These are phyloP conservation scores for Cicer arietinum DNA, from an alignment of 306 rosid species.

Conservation along the genomic window DNA sequence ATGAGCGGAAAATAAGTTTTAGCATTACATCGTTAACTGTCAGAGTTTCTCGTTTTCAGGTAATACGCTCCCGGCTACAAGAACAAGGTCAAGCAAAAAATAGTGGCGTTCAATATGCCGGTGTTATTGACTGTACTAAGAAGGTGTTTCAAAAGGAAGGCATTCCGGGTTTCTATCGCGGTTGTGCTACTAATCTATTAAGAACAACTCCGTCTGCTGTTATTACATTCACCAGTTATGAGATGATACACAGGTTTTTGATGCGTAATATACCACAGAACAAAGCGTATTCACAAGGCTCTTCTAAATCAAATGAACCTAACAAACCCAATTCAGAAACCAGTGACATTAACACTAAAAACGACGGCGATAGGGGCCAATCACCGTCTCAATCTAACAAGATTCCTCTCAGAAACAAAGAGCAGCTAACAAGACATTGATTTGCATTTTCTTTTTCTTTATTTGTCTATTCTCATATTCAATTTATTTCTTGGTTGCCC, in stretches of 20 bases:
- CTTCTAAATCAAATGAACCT: constrained; percentile 43
- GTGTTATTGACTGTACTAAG: constrained; percentile 79
- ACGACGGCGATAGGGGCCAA: constrained; percentile 38
- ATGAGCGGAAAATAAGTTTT: no score
- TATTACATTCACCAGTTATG: constrained; percentile 90
- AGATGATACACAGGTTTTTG: constrained; percentile 85
- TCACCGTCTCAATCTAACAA: constrained; percentile 57
- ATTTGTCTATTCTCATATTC: constrained; percentile 12
- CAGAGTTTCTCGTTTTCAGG: constrained; percentile 50
- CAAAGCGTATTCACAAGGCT: constrained; percentile 46
- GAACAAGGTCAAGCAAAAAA: constrained; percentile 90
- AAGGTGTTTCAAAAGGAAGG: constrained; percentile 90
- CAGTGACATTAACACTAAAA: constrained; percentile 31
- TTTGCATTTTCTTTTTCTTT: constrained; percentile 12
- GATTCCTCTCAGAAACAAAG: constrained; percentile 62
- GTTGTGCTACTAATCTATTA: constrained; percentile 85
- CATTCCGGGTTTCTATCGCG: constrained; percentile 81
- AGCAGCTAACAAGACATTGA: constrained; percentile 72
- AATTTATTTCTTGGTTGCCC: constrained; percentile 39
- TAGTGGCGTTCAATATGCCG: constrained; percentile 53
- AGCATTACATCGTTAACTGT: background rate
- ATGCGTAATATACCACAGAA: constrained; percentile 47
- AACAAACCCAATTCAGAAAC: constrained; percentile 41
- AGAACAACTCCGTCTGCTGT: constrained; percentile 97
- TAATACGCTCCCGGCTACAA: constrained; percentile 89